Conservation (phyloP, 2,329 filamentous ascomycete species). For the Colletotrichum shisoi region DNA sequence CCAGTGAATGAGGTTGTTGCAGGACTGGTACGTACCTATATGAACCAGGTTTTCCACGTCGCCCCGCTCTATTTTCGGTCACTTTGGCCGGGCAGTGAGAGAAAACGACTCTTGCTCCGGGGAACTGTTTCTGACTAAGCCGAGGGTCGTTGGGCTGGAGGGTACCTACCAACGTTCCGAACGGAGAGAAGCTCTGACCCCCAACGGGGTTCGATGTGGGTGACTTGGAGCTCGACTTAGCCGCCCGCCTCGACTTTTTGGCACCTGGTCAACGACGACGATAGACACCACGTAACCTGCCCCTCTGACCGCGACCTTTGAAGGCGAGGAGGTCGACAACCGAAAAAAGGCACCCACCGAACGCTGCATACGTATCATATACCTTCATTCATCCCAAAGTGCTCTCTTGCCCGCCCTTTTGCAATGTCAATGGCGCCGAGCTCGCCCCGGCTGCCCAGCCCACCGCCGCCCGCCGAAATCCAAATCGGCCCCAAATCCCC, state of each 20-base stretch:
- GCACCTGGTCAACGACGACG: constrained; percentile 5
- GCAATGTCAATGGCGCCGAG: constrained; percentile 71
- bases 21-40: constrained; percentile 16
- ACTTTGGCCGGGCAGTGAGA: background rate
- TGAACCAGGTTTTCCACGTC: constrained; percentile 13
- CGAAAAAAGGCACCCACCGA: background rate
- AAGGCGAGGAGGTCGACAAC: constrained; percentile 1
- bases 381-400: background rate
- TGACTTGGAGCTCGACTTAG: constrained; percentile 33
- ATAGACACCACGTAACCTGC: constrained; percentile 3
- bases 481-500: constrained; percentile 86
- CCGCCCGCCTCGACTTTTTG: constrained; percentile 36
- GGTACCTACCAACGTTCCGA: background rate
- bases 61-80: constrained; percentile 13
- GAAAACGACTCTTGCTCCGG: background rate
- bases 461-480: constrained; percentile 92
- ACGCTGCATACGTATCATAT: background rate
- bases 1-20: background rate
- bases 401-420: constrained; percentile 33
- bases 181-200: constrained; percentile 32
- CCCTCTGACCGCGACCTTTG: constrained; percentile 7
- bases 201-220: constrained; percentile 17
- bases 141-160: background rate
- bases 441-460: constrained; percentile 92
- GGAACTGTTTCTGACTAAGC: constrained; percentile 29